These are phyloP conservation scores for Dalechampia spathulata DNA, from an alignment of 441 rosid genomes.

Conservation along the genomic window DNA sequence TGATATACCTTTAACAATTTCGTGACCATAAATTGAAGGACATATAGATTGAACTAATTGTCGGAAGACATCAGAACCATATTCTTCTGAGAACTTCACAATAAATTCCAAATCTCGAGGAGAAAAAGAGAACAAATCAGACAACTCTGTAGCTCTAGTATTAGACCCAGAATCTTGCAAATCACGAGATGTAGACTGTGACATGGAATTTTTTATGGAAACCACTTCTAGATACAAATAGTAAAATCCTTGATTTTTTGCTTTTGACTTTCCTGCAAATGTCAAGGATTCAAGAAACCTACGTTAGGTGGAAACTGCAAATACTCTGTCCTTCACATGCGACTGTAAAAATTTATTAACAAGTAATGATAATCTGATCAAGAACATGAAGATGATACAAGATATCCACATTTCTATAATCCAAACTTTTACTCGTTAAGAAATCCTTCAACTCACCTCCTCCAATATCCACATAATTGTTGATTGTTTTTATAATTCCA, in stretches of 20 bases:
- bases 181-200: slow-evolving; percentile 57
- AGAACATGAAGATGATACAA: slow-evolving; percentile 4
- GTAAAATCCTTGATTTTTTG: slow-evolving; percentile 86
- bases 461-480: slow-evolving; percentile 88
- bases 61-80: slow-evolving; percentile 75
- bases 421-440: background rate
- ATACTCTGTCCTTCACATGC: too few relatives aligned
- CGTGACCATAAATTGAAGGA: slow-evolving; percentile 97
- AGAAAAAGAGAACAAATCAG: slow-evolving; percentile 73
- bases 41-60: slow-evolving; percentile 83
- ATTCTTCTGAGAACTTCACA: slow-evolving; percentile 83
- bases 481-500: slow-evolving; percentile 85
- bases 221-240: slow-evolving; percentile 86
- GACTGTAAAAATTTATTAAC: too few relatives aligned
- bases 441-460: slow-evolving; percentile 57
- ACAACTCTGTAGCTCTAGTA: slow-evolving; percentile 47
- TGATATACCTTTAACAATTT: slow-evolving; percentile 82
- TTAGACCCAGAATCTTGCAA: slow-evolving; percentile 41
- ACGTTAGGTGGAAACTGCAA: slow-evolving; percentile 12
- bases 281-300: background rate
- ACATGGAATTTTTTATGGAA: slow-evolving; percentile 73
- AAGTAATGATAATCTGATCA: too few relatives aligned
- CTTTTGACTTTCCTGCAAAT: slow-evolving; percentile 80
- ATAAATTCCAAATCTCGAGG: slow-evolving; percentile 88
- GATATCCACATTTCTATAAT: too few relatives aligned